A percentile compares a stretch with the other conserved stretches of the same genome.
These are phyloP conservation scores for Cryptococcus sp. DNA, from an alignment of 1,284 basidiomycete genomes.

Conservation along the genomic window DNA sequence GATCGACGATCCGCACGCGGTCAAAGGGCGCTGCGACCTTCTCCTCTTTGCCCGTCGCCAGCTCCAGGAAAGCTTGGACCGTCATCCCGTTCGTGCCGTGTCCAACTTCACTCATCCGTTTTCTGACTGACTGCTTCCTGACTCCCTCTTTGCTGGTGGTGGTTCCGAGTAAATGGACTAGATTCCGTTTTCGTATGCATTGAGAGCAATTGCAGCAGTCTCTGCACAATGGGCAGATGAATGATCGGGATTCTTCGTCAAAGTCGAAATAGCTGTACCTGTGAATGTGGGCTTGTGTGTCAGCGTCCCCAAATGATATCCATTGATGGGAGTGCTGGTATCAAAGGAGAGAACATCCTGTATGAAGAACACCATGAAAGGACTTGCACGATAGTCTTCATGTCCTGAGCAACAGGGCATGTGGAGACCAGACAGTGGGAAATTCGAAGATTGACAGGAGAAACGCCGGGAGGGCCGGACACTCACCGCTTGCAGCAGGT, in stretches of 20 bases:
- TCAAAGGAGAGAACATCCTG: not conserved
- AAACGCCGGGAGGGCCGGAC: not conserved
- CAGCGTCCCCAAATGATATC: too few species aligned
- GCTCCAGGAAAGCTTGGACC: constrained; percentile 33
- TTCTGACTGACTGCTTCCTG: constrained; percentile 11
- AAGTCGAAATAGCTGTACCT: constrained; percentile 50
- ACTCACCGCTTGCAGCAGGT: constrained; percentile 46
- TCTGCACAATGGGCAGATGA: constrained; percentile 48
- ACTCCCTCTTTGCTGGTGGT: constrained; percentile 7
- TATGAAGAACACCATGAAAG: not conserved
- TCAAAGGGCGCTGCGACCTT: constrained; percentile 29
- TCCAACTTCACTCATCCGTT: constrained; percentile 7
- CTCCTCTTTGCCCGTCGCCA: constrained; percentile 18
- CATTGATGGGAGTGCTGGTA: too few species aligned
- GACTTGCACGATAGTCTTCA: not conserved
- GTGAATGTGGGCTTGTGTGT: not conserved
- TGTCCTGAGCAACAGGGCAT: not conserved
- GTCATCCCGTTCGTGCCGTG: constrained; percentile 20
- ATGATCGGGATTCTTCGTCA: constrained; percentile 42
- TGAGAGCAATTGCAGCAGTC: constrained; percentile 45
- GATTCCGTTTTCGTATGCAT: constrained; percentile 40
- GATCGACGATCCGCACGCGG: constrained; percentile 38
- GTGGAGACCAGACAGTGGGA: not conserved
- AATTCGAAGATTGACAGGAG: constrained; percentile 1
- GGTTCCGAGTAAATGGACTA: constrained; percentile 32